A percentile compares a stretch with the other conserved stretches of the same genome.
These are phyloP conservation scores for Paecilomyces variotii DNA, from an alignment of 2,329 filamentous ascomycete species.

Conservation along the genomic window DNA sequence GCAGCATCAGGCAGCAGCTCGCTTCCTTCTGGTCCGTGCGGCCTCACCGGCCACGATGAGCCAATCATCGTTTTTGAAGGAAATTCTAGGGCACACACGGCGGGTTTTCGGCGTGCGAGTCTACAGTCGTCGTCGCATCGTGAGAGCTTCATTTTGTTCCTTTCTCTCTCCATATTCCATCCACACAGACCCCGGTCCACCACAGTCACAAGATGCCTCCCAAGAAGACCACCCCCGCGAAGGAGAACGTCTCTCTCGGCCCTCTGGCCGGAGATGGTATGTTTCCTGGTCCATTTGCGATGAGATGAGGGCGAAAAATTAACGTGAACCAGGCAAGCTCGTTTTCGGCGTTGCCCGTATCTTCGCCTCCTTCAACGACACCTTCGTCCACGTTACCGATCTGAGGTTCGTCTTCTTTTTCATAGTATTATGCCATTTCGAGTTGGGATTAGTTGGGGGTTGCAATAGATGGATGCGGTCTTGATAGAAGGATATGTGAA, in stretches of 20 bases:
- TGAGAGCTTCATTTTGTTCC: slow-evolving; percentile 15
- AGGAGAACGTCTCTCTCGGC: slow-evolving; percentile 96
- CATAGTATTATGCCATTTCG: slow-evolving; percentile 3
- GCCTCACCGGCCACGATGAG: not conserved
- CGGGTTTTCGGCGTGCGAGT: slow-evolving; percentile 18
- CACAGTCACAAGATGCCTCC: slow-evolving; percentile 69
- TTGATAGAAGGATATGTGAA: slow-evolving; percentile 16
- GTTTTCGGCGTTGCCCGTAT: slow-evolving; percentile 98
- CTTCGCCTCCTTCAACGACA: slow-evolving; percentile 92
- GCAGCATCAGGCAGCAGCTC: slow-evolving; percentile 15
- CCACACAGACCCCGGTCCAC: slow-evolving; percentile 31
- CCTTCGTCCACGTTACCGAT: slow-evolving; percentile 99
- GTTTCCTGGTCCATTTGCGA: slow-evolving; percentile 21
- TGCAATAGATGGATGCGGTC: not conserved
- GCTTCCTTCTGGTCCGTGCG: slow-evolving; percentile 15
- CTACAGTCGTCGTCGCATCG: slow-evolving; percentile 11
- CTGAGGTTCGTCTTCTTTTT: slow-evolving; percentile 57
- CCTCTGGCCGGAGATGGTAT: slow-evolving; percentile 92
- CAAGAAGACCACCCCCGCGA: slow-evolving; percentile 69
- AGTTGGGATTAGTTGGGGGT: slow-evolving; percentile 3
- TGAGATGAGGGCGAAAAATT: slow-evolving; percentile 3
- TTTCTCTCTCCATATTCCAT: slow-evolving; percentile 32
- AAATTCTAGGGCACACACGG: slow-evolving; percentile 32
- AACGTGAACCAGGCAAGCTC: slow-evolving; percentile 63
- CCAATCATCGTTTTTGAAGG: slow-evolving; percentile 21